phyloP scores from a whole-genome alignment of 176 grass and related monocot species.

The Thalia dealbata region DNA sequence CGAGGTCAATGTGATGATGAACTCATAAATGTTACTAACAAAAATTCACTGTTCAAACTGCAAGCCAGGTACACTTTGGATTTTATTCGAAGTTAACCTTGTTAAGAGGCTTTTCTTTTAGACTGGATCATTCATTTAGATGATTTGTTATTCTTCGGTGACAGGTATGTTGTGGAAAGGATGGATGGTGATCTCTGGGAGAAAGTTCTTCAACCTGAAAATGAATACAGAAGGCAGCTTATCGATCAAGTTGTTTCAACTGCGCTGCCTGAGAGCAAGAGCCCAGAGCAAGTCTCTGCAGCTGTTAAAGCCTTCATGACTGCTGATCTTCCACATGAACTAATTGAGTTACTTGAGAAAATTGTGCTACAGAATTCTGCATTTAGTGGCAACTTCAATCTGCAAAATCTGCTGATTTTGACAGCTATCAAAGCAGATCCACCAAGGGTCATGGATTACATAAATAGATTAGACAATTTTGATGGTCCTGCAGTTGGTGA shows the following conservation, averaged over 20 bases:
- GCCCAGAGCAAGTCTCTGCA: conserved; percentile 96
- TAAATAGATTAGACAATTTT: conserved; percentile 98
- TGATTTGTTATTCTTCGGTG: conserved; percentile 18
- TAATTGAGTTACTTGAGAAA: conserved; percentile 98
- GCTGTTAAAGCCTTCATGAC: conserved; percentile 99
- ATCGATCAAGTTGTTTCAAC: conserved; percentile 99
- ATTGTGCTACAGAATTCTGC: conserved; percentile 98
- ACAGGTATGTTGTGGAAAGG: conserved; percentile 92
- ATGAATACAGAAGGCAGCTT: conserved; percentile 96
- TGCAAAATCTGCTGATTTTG: conserved; percentile 92
- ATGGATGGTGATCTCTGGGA: conserved; percentile 97
- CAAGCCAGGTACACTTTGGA: conserved; percentile 65
- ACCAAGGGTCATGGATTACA: conserved; percentile 93
- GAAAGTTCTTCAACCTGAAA: conserved; percentile 92
- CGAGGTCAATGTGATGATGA: conserved; percentile 93
- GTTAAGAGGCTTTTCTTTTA: not conserved
- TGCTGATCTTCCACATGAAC: conserved; percentile 92
- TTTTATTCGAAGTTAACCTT: conserved; percentile 10
- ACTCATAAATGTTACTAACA: conserved; percentile 87
- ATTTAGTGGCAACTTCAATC: conserved; percentile 90
- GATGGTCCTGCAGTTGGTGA: conserved; percentile 97
- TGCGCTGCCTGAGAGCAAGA: conserved; percentile 93
- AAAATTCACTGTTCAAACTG: conserved; percentile 87
- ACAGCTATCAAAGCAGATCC: conserved; percentile 95
- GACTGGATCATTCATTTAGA: not conserved